phyloP scores from a whole-genome alignment of 2,329 filamentous ascomycete species.

The Geosmithia putterillii region DNA sequence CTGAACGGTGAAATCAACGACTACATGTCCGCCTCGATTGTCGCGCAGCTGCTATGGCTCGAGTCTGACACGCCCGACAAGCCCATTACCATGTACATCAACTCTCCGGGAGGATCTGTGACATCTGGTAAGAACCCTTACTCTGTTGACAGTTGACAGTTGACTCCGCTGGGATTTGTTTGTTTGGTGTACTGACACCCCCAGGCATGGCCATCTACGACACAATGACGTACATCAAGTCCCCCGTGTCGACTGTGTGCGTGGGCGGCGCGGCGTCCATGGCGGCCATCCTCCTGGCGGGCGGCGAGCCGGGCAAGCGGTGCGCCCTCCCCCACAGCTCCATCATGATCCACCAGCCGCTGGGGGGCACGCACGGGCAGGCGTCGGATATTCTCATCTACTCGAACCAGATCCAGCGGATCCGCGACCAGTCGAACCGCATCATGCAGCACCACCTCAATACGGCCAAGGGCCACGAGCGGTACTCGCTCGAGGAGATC shows the following conservation, averaged over 20 bases:
- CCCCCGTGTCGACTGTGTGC: conserved; percentile 88
- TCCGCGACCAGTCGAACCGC: conserved; percentile 74
- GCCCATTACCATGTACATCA: conserved; percentile 95
- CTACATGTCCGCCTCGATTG: conserved; percentile 80
- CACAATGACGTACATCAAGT: conserved; percentile 94
- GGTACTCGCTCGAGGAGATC: conserved; percentile 69
- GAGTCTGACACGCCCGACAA: conserved; percentile 94
- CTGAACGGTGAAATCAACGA: conserved; percentile 89
- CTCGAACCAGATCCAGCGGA: conserved; percentile 86
- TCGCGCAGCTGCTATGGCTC: conserved; percentile 92
- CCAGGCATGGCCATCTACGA: conserved; percentile 81
- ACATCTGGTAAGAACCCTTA: conserved; percentile 39
- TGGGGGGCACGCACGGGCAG: conserved; percentile 56
- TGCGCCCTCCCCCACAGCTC: conserved; percentile 87
- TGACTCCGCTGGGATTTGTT: too few species aligned
- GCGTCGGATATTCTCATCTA: conserved; percentile 87
- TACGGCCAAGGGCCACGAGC: conserved; percentile 59
- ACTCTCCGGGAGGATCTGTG: conserved; percentile 87
- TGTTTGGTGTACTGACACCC: neutral
- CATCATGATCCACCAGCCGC: conserved; percentile 96
- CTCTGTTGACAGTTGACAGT: too few species aligned
- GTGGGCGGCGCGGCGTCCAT: conserved; percentile 91
- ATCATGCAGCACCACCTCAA: conserved; percentile 86
- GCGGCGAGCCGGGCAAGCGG: conserved; percentile 72
- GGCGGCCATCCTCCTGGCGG: conserved; percentile 79